Conservation (phyloP, 1,284 basidiomycete species). For the Puccinia triticina region DNA sequence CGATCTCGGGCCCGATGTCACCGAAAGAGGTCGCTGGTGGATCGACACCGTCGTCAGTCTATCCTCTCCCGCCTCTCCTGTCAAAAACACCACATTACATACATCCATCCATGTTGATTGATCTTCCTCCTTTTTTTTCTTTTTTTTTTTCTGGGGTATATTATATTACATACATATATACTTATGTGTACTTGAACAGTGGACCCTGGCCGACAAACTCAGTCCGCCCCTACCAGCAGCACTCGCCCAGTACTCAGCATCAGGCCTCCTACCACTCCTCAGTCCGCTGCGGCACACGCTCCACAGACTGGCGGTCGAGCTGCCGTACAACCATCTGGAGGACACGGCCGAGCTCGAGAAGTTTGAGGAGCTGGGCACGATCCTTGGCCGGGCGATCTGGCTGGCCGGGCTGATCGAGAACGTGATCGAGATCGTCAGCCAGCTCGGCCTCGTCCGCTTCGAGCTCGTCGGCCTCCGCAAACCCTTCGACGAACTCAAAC, state of each 20-base stretch:
- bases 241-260: conserved; percentile 34
- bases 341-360: neutral
- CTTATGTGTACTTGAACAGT: conserved; percentile 1
- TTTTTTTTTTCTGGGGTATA: neutral
- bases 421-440: conserved; percentile 44
- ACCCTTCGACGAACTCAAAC: neutral
- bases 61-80: neutral
- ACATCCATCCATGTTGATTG: neutral
- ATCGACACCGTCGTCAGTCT: conserved; percentile 40
- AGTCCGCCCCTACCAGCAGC: conserved; percentile 45
- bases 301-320: neutral
- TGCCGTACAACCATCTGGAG: conserved; percentile 2
- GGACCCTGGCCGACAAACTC: conserved; percentile 46
- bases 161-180: neutral
- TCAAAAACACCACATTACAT: neutral
- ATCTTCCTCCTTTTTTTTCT: neutral
- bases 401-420: conserved; percentile 37
- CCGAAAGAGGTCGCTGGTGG: conserved; percentile 26
- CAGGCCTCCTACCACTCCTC: conserved; percentile 33
- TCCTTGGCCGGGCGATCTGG: conserved; percentile 11
- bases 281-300: conserved; percentile 26
- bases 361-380: neutral
- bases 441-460: conserved; percentile 35
- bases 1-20: conserved; percentile 23
- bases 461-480: conserved; percentile 18